A percentile compares a stretch with the other conserved stretches of the same genome.
Conservation (phyloP, 164 flowering plant species). For the Brasenia schreberi region DNA sequence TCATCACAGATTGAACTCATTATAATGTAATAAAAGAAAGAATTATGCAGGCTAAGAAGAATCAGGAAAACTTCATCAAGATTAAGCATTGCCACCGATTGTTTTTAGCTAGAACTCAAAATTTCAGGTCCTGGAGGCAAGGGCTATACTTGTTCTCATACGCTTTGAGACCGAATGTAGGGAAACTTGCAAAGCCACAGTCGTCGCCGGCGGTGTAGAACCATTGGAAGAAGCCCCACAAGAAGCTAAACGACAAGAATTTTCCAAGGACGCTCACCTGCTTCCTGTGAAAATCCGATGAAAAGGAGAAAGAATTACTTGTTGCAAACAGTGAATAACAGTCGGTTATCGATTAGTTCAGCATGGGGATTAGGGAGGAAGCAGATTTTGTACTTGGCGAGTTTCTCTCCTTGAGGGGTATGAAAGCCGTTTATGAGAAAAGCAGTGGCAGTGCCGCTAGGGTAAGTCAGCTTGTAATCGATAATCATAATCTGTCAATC, state of each 20-base stretch:
- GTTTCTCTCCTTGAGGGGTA: slow-evolving; percentile 24
- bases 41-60: no score
- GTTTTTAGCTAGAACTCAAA: no score
- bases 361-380: no score
- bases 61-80: no score
- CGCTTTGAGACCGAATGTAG: slow-evolving; percentile 14
- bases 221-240: slow-evolving; percentile 15
- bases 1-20: no score
- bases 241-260: slow-evolving; percentile 11
- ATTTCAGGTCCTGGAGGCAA: no score
- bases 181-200: slow-evolving; percentile 9
- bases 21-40: no score
- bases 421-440: slow-evolving; percentile 33
- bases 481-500: slow-evolving; percentile 20
- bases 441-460: slow-evolving; percentile 38
- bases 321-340: no score
- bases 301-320: no score
- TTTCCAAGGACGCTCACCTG: slow-evolving; percentile 6
- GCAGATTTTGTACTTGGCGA: slow-evolving; percentile 18
- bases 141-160: not conserved
- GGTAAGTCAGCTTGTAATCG: slow-evolving; percentile 24
- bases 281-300: slow-evolving; percentile 4
- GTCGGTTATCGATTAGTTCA: no score
- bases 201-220: slow-evolving; percentile 8
- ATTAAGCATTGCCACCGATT: no score